Base-by-base conservation (phyloP, 2,329 filamentous ascomycete species). In the Exutisphaerella laricina region DNA sequence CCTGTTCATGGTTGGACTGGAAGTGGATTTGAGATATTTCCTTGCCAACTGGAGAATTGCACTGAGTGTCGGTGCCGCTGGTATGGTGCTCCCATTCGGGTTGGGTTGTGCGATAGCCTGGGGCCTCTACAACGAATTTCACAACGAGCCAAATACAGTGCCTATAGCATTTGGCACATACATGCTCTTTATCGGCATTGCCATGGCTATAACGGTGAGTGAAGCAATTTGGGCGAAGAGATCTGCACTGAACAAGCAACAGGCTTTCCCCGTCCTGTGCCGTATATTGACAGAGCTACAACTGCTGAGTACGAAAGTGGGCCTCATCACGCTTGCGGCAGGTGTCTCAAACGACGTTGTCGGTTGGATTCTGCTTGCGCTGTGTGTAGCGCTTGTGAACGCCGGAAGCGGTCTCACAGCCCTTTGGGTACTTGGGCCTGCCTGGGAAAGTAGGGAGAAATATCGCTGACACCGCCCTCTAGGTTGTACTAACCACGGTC, bases 371-470 rank as follows among this genome's bases (percentile, higher is more conserved):
- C 72, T 97, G 12, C 80, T 97, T 17, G 90, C 90, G 0, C 81
- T 97, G 20, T 96, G 90, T 54, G 89, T 97, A 23, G 86, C 90
- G 0, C 75, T 97, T 18, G 89, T 95, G 58, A 97, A 97, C 60
- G 88, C 89, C 21, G 81, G 80, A 12, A 83, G 77, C 32, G 90
- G 90, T 0, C 64, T 97, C 14, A 82, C 87, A 0, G 88, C 90
- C 0, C 73, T 97, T 0, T 97, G 80, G 67, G 88, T 95, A 4
- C 9, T 26, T 5, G 17, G 6, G 4, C 28, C 3, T 4, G 17
- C 5, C 7, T 30, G 36, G 17, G 13, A 28, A 30, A n/a, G 13
- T 29, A n/a, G n/a, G n/a, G 12, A 6, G 20, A 4, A 10, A 18
- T 8, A n/a, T 18, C n/a, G 14, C 30, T 33, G 30, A 33, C 30